Conservation (phyloP, 495 filamentous ascomycete genomes). For the Articulospora tetracladia region DNA sequence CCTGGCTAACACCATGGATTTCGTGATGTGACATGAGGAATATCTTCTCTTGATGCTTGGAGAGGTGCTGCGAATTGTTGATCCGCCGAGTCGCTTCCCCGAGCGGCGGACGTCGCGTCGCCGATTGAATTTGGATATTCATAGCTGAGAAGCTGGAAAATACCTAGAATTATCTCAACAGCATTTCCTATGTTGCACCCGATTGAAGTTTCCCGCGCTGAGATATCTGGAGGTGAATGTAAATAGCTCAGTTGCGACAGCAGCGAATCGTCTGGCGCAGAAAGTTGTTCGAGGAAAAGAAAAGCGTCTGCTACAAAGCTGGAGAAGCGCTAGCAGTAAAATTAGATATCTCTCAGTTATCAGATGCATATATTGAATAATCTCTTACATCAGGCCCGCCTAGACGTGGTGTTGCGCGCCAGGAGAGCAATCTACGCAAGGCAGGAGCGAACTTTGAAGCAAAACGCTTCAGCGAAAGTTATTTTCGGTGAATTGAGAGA, state of each 20-base stretch:
- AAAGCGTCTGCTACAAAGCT: no score
- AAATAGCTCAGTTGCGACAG: neutral
- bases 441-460: neutral
- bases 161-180: neutral
- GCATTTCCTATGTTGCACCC: neutral
- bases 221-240: no score
- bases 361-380: neutral
- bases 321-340: neutral
- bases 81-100: constrained; percentile 44
- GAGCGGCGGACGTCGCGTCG: neutral
- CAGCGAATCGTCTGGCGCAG: no score
- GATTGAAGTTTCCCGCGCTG: neutral
- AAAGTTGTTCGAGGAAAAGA: no score
- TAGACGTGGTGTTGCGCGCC: neutral
- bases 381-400: neutral
- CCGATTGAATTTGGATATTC: constrained; percentile 14
- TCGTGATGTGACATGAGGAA: neutral
- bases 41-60: constrained; percentile 1
- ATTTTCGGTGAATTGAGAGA: neutral
- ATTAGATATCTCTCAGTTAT: neutral
- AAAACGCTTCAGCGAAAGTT: neutral
- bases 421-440: neutral
- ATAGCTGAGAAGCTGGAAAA: constrained; percentile 22
- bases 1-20: constrained; percentile 9
- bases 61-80: constrained; percentile 40